Evolutionary conservation across 345 rosid species (phyloP).

Genomic region (Excoecaria agallocha): DNA sequence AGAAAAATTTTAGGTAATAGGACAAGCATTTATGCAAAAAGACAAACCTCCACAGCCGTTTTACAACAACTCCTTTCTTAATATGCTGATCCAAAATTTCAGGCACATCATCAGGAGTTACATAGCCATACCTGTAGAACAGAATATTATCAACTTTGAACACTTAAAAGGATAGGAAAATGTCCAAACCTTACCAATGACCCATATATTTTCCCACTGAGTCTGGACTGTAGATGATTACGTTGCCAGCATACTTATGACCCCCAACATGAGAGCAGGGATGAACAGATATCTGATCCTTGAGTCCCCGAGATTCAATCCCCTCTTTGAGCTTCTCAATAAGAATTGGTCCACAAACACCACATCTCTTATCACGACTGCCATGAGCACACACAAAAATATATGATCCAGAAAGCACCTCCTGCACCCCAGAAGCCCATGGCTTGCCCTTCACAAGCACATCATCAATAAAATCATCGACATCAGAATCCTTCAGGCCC

Average conservation of each 20-base stretch:
- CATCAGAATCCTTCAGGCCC: constrained; percentile 60
- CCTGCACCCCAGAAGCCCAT: constrained; percentile 66
- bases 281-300: constrained; percentile 52
- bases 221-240: constrained; percentile 70
- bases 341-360: constrained; percentile 91
- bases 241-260: constrained; percentile 95
- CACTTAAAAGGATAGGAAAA: neutral
- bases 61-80: constrained; percentile 62
- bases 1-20: neutral
- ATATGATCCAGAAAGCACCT: constrained; percentile 58
- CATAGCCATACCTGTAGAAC: constrained; percentile 85
- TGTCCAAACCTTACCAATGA: constrained; percentile 57
- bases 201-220: constrained; percentile 60
- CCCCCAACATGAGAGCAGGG: constrained; percentile 95
- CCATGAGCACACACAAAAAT: constrained; percentile 92
- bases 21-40: neutral
- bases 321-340: constrained; percentile 70
- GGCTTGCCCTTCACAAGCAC: constrained; percentile 77
- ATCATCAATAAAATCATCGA: constrained; percentile 78
- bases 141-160: neutral
- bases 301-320: constrained; percentile 58
- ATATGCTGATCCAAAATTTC: constrained; percentile 86
- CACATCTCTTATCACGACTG: constrained; percentile 88
- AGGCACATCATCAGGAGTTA: constrained; percentile 85
- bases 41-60: constrained; percentile 74